phyloP scores from a whole-genome alignment of 2,329 filamentous ascomycete species.

The Akanthomyces lecanii region DNA sequence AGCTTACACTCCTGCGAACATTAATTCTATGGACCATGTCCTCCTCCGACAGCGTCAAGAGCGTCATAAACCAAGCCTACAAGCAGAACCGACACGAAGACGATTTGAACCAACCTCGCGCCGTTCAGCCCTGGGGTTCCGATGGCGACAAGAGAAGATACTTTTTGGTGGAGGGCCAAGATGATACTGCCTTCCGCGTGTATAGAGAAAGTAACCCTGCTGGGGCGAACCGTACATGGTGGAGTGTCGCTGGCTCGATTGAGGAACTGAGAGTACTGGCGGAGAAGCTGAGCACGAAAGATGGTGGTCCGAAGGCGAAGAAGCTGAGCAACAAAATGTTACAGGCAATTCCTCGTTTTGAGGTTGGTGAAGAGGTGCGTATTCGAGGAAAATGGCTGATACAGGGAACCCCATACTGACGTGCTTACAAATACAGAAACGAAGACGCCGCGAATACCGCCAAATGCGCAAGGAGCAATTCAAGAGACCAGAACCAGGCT shows the following conservation, averaged over 20 bases:
- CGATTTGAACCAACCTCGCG: constrained; percentile 77
- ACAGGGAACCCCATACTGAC: constrained; percentile 19
- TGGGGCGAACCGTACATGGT: constrained; percentile 75
- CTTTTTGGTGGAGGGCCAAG: constrained; percentile 87
- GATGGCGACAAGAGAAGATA: constrained; percentile 91
- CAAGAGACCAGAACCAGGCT: constrained; percentile 78
- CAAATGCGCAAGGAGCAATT: constrained; percentile 82
- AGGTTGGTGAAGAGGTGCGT: constrained; percentile 82
- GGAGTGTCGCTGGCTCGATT: constrained; percentile 86
- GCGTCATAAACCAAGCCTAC: constrained; percentile 81
- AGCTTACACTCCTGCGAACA: constrained; percentile 80
- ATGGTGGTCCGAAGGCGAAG: constrained; percentile 77
- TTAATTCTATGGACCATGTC: constrained; percentile 85
- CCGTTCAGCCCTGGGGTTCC: constrained; percentile 84
- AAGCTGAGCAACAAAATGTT: constrained; percentile 73
- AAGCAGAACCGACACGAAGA: constrained; percentile 80
- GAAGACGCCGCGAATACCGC: constrained; percentile 87
- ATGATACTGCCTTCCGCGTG: constrained; percentile 89
- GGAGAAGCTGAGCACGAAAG: constrained; percentile 69
- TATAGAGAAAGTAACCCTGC: constrained; percentile 90
- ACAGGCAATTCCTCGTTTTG: constrained; percentile 80
- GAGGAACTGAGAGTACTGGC: constrained; percentile 75
- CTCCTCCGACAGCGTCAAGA: constrained; percentile 78
- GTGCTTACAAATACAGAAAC: constrained; percentile 58
- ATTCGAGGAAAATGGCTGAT: not conserved